These are phyloP conservation scores for Ziziphus jujuba DNA, from an alignment of 306 rosid genomes.

Conservation along the genomic window DNA sequence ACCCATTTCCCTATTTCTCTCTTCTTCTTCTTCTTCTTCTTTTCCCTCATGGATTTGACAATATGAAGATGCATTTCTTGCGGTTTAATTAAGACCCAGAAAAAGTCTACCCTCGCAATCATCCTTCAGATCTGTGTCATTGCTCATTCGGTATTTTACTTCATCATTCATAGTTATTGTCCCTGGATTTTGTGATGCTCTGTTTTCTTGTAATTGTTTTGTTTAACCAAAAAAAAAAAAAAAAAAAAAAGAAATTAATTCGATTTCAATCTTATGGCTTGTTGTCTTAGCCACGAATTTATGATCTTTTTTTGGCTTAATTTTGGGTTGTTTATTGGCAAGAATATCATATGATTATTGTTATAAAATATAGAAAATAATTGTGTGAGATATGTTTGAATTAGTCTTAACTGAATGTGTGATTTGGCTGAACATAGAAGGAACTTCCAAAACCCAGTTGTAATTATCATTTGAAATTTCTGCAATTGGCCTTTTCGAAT, in stretches of 20 bases:
- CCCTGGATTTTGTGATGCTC: constrained; percentile 5
- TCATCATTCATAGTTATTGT: too few relatives aligned
- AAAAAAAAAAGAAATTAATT: too few relatives aligned
- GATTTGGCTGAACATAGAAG: neutral
- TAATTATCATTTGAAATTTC: neutral
- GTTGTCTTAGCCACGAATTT: neutral
- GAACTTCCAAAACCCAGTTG: neutral
- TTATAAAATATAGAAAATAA: neutral
- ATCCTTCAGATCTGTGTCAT: constrained; percentile 24
- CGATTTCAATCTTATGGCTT: neutral
- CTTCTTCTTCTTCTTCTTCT: neutral
- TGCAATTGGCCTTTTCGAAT: neutral
- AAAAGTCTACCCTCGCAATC: constrained; percentile 13
- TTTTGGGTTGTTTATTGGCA: neutral
- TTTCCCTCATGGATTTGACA: neutral
- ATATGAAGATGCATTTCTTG: constrained; percentile 9
- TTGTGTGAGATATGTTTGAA: neutral
- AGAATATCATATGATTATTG: neutral
- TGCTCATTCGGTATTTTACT: too few relatives aligned
- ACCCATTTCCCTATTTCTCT: constrained; percentile 13
- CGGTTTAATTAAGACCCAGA: constrained; percentile 20
- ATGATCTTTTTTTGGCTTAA: neutral
- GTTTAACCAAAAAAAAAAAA: too few relatives aligned
- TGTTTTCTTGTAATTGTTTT: neutral
- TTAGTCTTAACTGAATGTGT: constrained; percentile 10